These are phyloP conservation scores for Lepidium africanum DNA, from an alignment of 345 rosid genomes.

Conservation along the genomic window DNA sequence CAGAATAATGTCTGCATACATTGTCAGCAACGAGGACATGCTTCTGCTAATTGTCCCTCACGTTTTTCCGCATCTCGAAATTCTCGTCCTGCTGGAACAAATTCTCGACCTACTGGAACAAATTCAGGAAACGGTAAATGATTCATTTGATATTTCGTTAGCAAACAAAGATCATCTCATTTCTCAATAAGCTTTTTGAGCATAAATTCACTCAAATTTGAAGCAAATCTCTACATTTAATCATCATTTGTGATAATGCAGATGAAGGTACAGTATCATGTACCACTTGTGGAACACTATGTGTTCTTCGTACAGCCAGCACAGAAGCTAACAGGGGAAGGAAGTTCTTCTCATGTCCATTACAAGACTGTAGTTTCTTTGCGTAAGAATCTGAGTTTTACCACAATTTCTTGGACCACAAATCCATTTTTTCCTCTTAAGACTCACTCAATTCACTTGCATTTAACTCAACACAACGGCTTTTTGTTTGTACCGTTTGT, in stretches of 20 bases:
- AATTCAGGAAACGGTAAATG: slow-evolving; percentile 47
- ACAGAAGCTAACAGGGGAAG: slow-evolving; percentile 88
- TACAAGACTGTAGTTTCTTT: slow-evolving; percentile 81
- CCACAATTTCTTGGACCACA: background rate
- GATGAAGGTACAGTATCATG: slow-evolving; percentile 65
- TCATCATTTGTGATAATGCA: slow-evolving; percentile 29
- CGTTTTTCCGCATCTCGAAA: slow-evolving; percentile 38
- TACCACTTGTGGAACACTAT: slow-evolving; percentile 54
- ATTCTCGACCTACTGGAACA: slow-evolving; percentile 34
- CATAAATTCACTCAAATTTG: background rate
- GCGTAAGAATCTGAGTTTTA: slow-evolving; percentile 27
- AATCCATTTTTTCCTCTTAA: background rate
- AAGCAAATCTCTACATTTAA: background rate
- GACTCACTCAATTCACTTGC: background rate
- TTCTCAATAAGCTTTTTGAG: background rate
- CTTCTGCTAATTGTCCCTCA: slow-evolving; percentile 64
- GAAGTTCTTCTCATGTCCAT: slow-evolving; percentile 76
- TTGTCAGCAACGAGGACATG: slow-evolving; percentile 81
- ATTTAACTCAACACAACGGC: background rate
- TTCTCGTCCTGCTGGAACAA: slow-evolving; percentile 36
- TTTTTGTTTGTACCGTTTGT: background rate
- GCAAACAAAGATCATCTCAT: background rate
- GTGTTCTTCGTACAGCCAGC: slow-evolving; percentile 75
- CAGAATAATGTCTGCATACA: slow-evolving; percentile 43
- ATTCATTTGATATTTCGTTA: background rate